phyloP scores from a whole-genome alignment of 352 stramenopile genomes.

The Globisporangium irregulare region DNA sequence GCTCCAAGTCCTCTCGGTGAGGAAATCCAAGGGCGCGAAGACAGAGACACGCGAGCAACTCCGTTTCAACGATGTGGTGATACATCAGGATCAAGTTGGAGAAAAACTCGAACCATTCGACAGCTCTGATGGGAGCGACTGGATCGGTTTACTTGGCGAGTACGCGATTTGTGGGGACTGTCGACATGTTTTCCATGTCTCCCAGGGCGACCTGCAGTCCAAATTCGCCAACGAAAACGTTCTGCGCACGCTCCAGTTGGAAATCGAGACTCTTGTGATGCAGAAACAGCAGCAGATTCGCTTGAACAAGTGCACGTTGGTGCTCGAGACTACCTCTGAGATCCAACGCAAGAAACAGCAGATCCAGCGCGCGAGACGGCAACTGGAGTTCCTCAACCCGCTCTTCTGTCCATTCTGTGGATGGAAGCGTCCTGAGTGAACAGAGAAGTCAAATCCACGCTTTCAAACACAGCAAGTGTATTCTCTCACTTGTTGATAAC shows the following conservation, averaged over 20 bases:
- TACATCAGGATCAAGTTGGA: slow-evolving; percentile 28
- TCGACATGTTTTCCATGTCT: slow-evolving; percentile 41
- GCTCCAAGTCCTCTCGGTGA: slow-evolving; percentile 20
- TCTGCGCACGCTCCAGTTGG: slow-evolving; percentile 15
- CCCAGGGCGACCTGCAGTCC: slow-evolving; percentile 26
- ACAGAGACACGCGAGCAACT: background rate
- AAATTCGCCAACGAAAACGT: slow-evolving; percentile 26
- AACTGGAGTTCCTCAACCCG: slow-evolving; percentile 34
- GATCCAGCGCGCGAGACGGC: slow-evolving; percentile 22
- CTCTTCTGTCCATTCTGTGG: slow-evolving; percentile 52
- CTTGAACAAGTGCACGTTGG: slow-evolving; percentile 31
- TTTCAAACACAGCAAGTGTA: background rate
- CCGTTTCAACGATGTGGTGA: slow-evolving; percentile 27
- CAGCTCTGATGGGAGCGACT: slow-evolving; percentile 10
- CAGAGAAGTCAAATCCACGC: background rate
- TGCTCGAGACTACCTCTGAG: slow-evolving; percentile 28
- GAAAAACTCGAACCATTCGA: slow-evolving; percentile 24
- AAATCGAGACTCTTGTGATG: slow-evolving; percentile 20
- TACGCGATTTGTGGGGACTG: slow-evolving; percentile 51
- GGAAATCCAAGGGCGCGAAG: background rate
- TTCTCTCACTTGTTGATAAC: background rate
- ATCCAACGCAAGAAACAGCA: slow-evolving; percentile 25
- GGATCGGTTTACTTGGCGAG: slow-evolving; percentile 22
- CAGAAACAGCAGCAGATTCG: slow-evolving; percentile 31
- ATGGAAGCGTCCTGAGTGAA: slow-evolving; percentile 14